These are phyloP conservation scores for Bathelium albidoporum DNA, from an alignment of 495 filamentous ascomycete species.

Conservation along the genomic window DNA sequence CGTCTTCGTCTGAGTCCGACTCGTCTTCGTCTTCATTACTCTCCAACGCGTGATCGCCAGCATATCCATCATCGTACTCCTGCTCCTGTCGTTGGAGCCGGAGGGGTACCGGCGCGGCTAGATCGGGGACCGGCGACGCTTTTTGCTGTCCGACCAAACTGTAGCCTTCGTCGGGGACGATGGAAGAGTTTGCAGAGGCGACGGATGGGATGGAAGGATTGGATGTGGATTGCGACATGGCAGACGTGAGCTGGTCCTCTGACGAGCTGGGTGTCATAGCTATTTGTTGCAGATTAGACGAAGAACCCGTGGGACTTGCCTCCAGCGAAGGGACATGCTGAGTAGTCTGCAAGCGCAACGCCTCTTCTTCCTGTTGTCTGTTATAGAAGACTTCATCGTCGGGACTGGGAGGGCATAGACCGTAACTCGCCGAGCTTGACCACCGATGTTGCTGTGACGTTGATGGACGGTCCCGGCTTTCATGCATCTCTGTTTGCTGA, in stretches of 20 bases:
- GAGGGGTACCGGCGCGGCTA: constrained; percentile 5
- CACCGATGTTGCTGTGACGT: constrained; percentile 11
- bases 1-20: constrained; percentile 42
- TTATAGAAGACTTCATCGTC: constrained; percentile 25
- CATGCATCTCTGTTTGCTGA: constrained; percentile 16
- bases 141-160: constrained; percentile 2
- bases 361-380: constrained; percentile 6
- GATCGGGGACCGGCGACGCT: neutral
- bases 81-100: constrained; percentile 5
- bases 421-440: constrained; percentile 13
- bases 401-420: constrained; percentile 31
- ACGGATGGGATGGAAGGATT: constrained; percentile 37
- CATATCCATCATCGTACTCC: constrained; percentile 46
- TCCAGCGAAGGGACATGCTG: constrained; percentile 16
- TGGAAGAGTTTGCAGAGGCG: constrained; percentile 31
- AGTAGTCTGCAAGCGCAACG: constrained; percentile 6
- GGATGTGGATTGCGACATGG: constrained; percentile 33
- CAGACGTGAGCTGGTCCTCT: constrained; percentile 32
- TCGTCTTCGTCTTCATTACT: constrained; percentile 39
- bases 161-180: constrained; percentile 20
- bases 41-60: constrained; percentile 29
- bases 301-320: constrained; percentile 20
- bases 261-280: constrained; percentile 31
- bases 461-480: neutral
- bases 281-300: constrained; percentile 13